Base-by-base conservation (phyloP, 805 yeast genomes). In the Suhomyces prunicola region DNA sequence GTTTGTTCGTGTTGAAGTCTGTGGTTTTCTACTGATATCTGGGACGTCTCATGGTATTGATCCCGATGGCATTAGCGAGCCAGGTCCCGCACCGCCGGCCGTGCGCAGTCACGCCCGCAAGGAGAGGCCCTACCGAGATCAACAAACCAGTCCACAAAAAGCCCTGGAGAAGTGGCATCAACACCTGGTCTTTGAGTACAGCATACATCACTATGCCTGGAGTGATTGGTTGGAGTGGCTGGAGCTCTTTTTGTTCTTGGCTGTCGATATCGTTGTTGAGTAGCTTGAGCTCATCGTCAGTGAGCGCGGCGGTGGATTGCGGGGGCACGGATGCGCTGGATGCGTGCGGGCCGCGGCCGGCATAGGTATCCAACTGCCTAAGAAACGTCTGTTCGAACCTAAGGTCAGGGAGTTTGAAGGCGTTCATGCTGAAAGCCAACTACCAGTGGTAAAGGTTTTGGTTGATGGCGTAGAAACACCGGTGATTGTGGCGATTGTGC, bases 301-400 rank as follows among this genome's bases (percentile, higher is more conserved):
- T 47, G 23, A 57, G 50, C 12, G 39, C 35, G 23, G 46, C 26
- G n/a, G 46, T 45, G 2, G 35, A 10, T 27, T n/a, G 26, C 29
- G 33, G 39, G 45, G 22, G 29, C 33, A 6, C 2, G 35, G 42
- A 29, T 10, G 26, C n/a, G 19, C 19, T 19, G 23, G 36, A 26
- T 7, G 36, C 24, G 3, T 44, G 31, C 9, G 56, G 56, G 4
- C 40, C 54, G 46, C 48, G 55, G 22, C 60, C 65, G 17, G 77
- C 75, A 52, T 74, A 72, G 9, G 54, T 52, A 36, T 62, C 54
- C 29, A 75, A 63, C 24, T 63, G 65, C 49, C 60, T 65, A 56
- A 73, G 65, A 63, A 87, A 87, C 2, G 87, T 72, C 52, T 84
- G 79, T 60, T 85, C 89, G 60, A 85, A 86, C 45, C 93, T 72